A percentile compares a stretch with the other conserved stretches of the same genome.
phyloP scores from a whole-genome alignment of 208 protist species.

The Histomonas meleagridis region DNA sequence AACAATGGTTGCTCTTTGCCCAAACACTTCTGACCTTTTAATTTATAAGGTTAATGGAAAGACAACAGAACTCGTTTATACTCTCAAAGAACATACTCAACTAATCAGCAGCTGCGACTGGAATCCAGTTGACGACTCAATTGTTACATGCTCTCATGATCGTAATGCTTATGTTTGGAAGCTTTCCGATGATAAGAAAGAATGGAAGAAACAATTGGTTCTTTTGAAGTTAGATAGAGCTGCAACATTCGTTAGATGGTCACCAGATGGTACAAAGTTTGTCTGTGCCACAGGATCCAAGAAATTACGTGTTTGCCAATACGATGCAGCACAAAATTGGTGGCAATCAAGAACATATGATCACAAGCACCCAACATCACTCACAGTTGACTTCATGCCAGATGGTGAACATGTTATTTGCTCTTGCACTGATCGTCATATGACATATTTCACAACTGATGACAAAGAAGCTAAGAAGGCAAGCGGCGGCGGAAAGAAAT shows the following conservation, averaged over 20 bases:
- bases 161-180: slow-evolving; percentile 79
- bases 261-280: slow-evolving; percentile 62
- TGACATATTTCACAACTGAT: not conserved
- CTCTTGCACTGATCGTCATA: not conserved
- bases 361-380: slow-evolving; percentile 61
- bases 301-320: slow-evolving; percentile 66
- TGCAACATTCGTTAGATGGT: slow-evolving; percentile 44
- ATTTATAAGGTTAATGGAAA: slow-evolving; percentile 55
- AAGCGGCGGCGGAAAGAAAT: not conserved
- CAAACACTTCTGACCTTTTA: slow-evolving; percentile 61
- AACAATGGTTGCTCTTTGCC: slow-evolving; percentile 60
- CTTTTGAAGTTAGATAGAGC: slow-evolving; percentile 62
- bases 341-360: slow-evolving; percentile 67
- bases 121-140: slow-evolving; percentile 62
- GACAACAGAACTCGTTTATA: slow-evolving; percentile 37
- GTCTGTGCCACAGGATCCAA: slow-evolving; percentile 65
- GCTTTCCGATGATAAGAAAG: slow-evolving; percentile 43
- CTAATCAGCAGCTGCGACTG: slow-evolving; percentile 62
- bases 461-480: not conserved
- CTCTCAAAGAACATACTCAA: slow-evolving; percentile 8
- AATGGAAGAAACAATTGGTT: slow-evolving; percentile 70
- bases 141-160: slow-evolving; percentile 72
- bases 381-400: slow-evolving; percentile 66
- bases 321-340: slow-evolving; percentile 72
- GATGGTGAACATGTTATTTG: slow-evolving; percentile 43